A percentile compares a stretch with the other conserved stretches of the same genome.
phyloP scores from a whole-genome alignment of 768 basidiomycete genomes.

The Baorangia bicolor region DNA sequence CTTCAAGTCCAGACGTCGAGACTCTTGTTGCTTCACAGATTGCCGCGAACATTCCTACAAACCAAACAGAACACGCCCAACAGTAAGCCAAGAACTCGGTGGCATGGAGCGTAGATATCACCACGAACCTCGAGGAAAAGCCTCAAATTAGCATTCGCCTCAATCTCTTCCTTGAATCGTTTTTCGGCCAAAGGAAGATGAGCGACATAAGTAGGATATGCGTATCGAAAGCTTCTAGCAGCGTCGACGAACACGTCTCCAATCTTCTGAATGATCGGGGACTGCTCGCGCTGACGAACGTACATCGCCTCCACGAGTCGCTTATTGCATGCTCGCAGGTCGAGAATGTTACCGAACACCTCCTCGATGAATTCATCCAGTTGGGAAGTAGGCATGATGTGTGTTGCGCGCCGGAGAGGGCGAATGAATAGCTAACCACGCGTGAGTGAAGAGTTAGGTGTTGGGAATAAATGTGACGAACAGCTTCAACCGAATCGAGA shows the following conservation, averaged over 20 bases:
- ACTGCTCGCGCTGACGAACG: slow-evolving; percentile 81
- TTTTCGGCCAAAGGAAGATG: slow-evolving; percentile 85
- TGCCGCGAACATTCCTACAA: slow-evolving; percentile 38
- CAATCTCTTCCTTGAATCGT: slow-evolving; percentile 82
- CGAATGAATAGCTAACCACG: slow-evolving; percentile 51
- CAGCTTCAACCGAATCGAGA: slow-evolving; percentile 76
- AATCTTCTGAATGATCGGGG: slow-evolving; percentile 76
- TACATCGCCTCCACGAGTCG: slow-evolving; percentile 83
- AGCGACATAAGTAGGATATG: slow-evolving; percentile 84
- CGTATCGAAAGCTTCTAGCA: slow-evolving; percentile 82
- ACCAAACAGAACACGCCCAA: background rate
- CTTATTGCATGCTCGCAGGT: slow-evolving; percentile 81
- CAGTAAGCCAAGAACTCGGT: background rate
- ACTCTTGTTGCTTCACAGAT: slow-evolving; percentile 52
- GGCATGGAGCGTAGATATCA: background rate
- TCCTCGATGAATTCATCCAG: slow-evolving; percentile 86
- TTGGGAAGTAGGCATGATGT: slow-evolving; percentile 55
- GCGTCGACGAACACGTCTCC: slow-evolving; percentile 89
- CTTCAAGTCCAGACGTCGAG: slow-evolving; percentile 60
- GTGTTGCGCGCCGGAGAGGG: slow-evolving; percentile 50
- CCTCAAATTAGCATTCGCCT: slow-evolving; percentile 76
- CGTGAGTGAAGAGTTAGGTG: slow-evolving; percentile 34
- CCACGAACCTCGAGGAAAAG: slow-evolving; percentile 77
- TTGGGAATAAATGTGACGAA: slow-evolving; percentile 32
- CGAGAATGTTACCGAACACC: slow-evolving; percentile 86